Base-by-base conservation (phyloP, 345 rosid species). In the Atalantia buxifolia region DNA sequence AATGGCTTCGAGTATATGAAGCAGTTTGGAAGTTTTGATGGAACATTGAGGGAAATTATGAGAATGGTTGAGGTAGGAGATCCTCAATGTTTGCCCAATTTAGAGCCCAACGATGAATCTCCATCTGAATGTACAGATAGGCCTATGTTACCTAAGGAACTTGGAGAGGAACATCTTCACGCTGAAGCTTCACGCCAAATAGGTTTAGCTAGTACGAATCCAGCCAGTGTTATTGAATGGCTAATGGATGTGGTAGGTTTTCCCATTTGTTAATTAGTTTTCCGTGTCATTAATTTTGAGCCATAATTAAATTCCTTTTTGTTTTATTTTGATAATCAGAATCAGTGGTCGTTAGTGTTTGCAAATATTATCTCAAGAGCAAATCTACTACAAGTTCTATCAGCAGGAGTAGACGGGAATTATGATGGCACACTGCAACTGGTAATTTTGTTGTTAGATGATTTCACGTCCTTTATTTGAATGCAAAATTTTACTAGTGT, bases 331-430 rank as follows among this genome's bases (percentile, higher is more conserved):
- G 74, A 45, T 55, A 10, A 13, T 36, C 83, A 91, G 93, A 75
- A 81, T 2, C 85, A 81, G 50, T 88, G 92, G 93, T 74, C 85
- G 0, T 40, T 45, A 28, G 61, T 38, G 28, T 91, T 91, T 63
- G 64, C 82, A 25, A 80, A 35, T 35, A 78, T 88, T 35, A 85
- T 91, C 61, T 73, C 92, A 28, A 79, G 84, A 76, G 84, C 87
- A 69, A 69, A 79, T 22, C 4, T 78, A 13, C n/a, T 89, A 13
- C 86, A 87, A 68, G 75, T 82, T 31, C 8, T 88, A 66, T 81
- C 84, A 18, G 66, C 78, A 0, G 83, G 88, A 63, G 76, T 19
- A 12, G 80, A 61, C 1, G 78, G 79, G 35, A 86, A 33, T 69
- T 77, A 77, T 36, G 66, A 87, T 42, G 92, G 85, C 18, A 68